Evolutionary conservation across 352 stramenopile genomes (phyloP).

Genomic region (Hyphochytrium catenoides): DNA sequence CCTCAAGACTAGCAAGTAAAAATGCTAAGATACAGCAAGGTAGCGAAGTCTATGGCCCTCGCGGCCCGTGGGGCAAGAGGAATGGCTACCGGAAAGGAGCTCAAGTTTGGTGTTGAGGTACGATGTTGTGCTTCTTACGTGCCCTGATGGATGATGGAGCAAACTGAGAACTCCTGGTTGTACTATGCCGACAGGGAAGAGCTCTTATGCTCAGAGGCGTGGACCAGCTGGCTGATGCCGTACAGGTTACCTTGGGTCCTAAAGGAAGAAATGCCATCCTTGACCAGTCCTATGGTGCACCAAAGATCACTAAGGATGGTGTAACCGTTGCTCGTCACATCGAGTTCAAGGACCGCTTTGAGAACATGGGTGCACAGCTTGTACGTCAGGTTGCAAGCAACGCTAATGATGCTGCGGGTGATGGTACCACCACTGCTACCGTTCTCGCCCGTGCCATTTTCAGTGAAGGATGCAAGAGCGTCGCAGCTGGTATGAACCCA

Average conservation of each 20-base stretch:
- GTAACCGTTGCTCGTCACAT: constrained; percentile 93
- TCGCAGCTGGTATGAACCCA: constrained; percentile 98
- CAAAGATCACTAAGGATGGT: constrained; percentile 96
- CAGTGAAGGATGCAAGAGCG: constrained; percentile 93
- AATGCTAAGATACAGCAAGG: no score
- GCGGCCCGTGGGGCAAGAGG: no score
- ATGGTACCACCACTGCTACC: constrained; percentile 98
- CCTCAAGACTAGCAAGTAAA: no score
- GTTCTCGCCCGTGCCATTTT: constrained; percentile 97
- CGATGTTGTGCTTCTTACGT: background rate
- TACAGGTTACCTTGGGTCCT: constrained; percentile 96
- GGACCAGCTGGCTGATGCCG: constrained; percentile 93
- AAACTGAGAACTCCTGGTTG: background rate
- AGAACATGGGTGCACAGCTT: constrained; percentile 65
- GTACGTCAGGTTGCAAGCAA: constrained; percentile 79
- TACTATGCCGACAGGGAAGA: constrained; percentile 35
- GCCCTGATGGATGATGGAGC: background rate
- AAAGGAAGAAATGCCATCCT: constrained; percentile 99
- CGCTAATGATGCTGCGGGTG: constrained; percentile 97
- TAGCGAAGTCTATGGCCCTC: no score
- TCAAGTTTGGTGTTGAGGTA: constrained; percentile 91
- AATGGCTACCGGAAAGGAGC: constrained; percentile 87
- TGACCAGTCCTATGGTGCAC: constrained; percentile 87
- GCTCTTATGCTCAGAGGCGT: constrained; percentile 95
- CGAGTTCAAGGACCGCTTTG: constrained; percentile 87